Percentiles rank a stretch among this genome's conserved stretches.
Conservation (phyloP, 1,139 yeast genomes). For the Nakaseomyces bracarensis region DNA sequence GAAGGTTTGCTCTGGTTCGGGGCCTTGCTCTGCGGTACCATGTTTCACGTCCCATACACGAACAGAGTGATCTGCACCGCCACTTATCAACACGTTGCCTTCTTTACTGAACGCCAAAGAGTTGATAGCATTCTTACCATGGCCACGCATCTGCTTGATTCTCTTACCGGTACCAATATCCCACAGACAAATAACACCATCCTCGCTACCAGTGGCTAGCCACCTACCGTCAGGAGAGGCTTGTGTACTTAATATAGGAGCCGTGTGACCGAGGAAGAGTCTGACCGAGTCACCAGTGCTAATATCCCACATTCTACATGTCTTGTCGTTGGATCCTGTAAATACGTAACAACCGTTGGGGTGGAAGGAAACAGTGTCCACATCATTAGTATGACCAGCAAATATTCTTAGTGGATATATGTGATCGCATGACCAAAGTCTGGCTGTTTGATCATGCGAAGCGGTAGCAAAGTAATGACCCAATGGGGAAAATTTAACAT, state of each 20-base stretch:
- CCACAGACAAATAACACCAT: conserved; percentile 83
- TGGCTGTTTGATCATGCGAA: conserved; percentile 94
- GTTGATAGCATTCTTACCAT: conserved; percentile 79
- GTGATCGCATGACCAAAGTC: conserved; percentile 97
- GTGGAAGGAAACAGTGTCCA: conserved; percentile 90
- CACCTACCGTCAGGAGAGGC: conserved; percentile 96
- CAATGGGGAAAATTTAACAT: conserved; percentile 84
- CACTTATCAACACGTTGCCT: conserved; percentile 82
- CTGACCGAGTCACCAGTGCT: conserved; percentile 83
- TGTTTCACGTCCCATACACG: conserved; percentile 93
- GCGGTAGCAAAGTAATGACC: conserved; percentile 98
- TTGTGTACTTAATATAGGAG: conserved; percentile 75
- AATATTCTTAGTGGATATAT: conserved; percentile 90
- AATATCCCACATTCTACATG: conserved; percentile 98
- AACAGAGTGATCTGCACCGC: conserved; percentile 88
- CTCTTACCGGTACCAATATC: conserved; percentile 89
- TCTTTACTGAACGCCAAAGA: conserved; percentile 80
- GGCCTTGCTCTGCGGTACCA: conserved; percentile 72
- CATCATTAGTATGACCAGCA: conserved; percentile 97
- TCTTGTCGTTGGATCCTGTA: conserved; percentile 92
- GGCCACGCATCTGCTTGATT: conserved; percentile 79
- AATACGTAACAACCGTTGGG: conserved; percentile 92
- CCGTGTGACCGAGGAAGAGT: conserved; percentile 90
- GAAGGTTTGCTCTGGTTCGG: conserved; percentile 67
- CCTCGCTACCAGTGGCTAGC: conserved; percentile 95